Evolutionary conservation across 495 filamentous ascomycete genomes (phyloP).

Genomic region (Lophiotrema nucula): DNA sequence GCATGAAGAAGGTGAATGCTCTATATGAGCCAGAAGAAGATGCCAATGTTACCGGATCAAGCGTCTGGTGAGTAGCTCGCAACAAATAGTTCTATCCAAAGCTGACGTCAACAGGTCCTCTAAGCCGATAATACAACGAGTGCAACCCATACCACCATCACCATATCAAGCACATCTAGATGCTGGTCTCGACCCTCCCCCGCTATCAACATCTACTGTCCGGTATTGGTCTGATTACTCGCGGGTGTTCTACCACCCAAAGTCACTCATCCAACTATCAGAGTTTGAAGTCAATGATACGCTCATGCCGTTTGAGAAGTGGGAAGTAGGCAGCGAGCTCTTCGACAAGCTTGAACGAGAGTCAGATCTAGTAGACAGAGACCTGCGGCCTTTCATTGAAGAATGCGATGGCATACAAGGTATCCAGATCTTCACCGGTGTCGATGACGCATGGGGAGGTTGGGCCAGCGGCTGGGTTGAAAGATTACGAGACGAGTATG

Average conservation of each 20-base stretch:
- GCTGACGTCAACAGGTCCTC: too few relatives aligned
- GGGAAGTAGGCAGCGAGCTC: constrained; percentile 75
- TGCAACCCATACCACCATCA: constrained; percentile 63
- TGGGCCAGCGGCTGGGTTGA: constrained; percentile 80
- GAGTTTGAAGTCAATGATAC: constrained; percentile 78
- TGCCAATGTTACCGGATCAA: constrained; percentile 29
- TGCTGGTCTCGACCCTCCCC: constrained; percentile 58
- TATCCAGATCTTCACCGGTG: constrained; percentile 72
- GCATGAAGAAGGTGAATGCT: constrained; percentile 81
- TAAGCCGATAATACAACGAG: constrained; percentile 65
- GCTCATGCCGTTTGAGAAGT: constrained; percentile 80
- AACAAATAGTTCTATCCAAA: background rate
- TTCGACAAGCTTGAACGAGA: constrained; percentile 80
- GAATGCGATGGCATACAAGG: constrained; percentile 92
- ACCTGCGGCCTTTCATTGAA: constrained; percentile 81
- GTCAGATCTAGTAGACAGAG: constrained; percentile 82
- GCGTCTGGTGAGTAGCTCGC: constrained; percentile 55
- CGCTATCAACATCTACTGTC: constrained; percentile 66
- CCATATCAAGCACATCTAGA: constrained; percentile 79
- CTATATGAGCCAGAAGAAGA: constrained; percentile 73
- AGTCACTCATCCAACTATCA: constrained; percentile 66
- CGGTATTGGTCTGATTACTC: constrained; percentile 97
- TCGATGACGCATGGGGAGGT: constrained; percentile 93
- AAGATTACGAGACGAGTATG: constrained; percentile 81
- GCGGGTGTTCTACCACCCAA: constrained; percentile 86